Evolutionary conservation across 108 stramenopile species (phyloP), one percentile per base, ranked within the genome.

Genomic region (Nannochloropsis granulata): DNA sequence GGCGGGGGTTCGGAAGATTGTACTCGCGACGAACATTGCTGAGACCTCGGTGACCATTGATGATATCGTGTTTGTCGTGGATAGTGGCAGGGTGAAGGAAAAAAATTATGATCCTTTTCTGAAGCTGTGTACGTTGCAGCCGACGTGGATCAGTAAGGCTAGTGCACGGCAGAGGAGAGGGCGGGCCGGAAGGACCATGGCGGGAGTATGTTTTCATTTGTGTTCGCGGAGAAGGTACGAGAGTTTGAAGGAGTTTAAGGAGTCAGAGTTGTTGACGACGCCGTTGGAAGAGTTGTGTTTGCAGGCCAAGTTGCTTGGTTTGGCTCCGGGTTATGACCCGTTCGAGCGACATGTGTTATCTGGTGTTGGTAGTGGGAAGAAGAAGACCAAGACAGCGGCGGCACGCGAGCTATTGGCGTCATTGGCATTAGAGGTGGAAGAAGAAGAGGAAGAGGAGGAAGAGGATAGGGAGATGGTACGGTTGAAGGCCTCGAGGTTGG

Each of bases 11-110:
- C 87, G 87, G 43, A 91, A 91, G 88, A 93, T 95, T 85, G 91
- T 99, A 25, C 92, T 99, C 34, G 94, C 97, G 8, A 98, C 97
- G 0, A 99, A 99, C 90, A 95, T 97, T 83, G 96, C 98, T 42
- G 97, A 97, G 90, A 95, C 95, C 23, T 92, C 92, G 13, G 91
- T 99, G 42, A 99, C 99, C 23, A 92, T 99, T 14, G 95, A 97
- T 16, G 96, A 96, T 79, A 93, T 96, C 13, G 95, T 95, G 83
- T 94, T 95, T 86, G 99, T 99, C 78, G 95, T 97, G 44, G 96
- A 97, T 86, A 87, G 94, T 23, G 96, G 97, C 23, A 83, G 91
- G 79, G 92, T 93, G n/a, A 98, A 98, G 90, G 96, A 96, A 86
- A 96, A 94, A 84, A 86, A 84, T 43, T 98, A 94, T 85, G 96